Evolutionary conservation across 2,329 filamentous ascomycete species (phyloP).

Genomic region (Xylaria sp.): DNA sequence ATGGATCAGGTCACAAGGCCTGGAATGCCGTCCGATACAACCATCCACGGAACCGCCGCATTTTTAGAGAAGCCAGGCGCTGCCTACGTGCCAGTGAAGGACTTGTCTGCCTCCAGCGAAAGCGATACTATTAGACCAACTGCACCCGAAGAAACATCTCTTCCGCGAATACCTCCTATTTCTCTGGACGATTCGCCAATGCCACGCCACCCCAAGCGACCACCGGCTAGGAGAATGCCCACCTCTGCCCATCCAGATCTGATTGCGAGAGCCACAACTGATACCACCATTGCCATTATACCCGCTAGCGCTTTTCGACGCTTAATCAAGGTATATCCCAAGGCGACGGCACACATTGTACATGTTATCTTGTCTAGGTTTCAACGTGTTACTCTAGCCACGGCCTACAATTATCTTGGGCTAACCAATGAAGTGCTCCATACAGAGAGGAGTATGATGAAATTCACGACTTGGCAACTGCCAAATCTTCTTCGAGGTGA

Average conservation of each 20-base stretch:
- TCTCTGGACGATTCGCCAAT: slow-evolving; percentile 68
- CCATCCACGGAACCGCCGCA: slow-evolving; percentile 31
- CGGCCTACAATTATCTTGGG: slow-evolving; percentile 93
- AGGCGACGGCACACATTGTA: slow-evolving; percentile 95
- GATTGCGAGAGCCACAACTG: slow-evolving; percentile 92
- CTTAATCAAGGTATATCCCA: slow-evolving; percentile 92
- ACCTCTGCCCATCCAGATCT: slow-evolving; percentile 96
- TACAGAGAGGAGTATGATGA: slow-evolving; percentile 93
- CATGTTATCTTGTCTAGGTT: slow-evolving; percentile 96
- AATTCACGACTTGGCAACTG: slow-evolving; percentile 89
- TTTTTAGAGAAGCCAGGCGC: slow-evolving; percentile 34
- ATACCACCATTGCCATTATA: slow-evolving; percentile 98
- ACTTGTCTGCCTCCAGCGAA: slow-evolving; percentile 44
- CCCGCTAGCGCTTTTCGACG: slow-evolving; percentile 95
- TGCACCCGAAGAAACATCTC: slow-evolving; percentile 50
- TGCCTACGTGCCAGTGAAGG: slow-evolving; percentile 46
- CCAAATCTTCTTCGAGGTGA: slow-evolving; percentile 90
- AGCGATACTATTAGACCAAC: slow-evolving; percentile 41
- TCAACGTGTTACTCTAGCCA: slow-evolving; percentile 92
- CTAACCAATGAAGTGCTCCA: slow-evolving; percentile 90
- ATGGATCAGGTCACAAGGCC: slow-evolving; percentile 46
- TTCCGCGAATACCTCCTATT: slow-evolving; percentile 78
- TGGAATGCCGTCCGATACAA: slow-evolving; percentile 44
- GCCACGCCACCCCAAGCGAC: slow-evolving; percentile 50
- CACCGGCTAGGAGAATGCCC: slow-evolving; percentile 60